Conservation (phyloP, 2,329 filamentous ascomycete species). For the Aspergillus japonicus region DNA sequence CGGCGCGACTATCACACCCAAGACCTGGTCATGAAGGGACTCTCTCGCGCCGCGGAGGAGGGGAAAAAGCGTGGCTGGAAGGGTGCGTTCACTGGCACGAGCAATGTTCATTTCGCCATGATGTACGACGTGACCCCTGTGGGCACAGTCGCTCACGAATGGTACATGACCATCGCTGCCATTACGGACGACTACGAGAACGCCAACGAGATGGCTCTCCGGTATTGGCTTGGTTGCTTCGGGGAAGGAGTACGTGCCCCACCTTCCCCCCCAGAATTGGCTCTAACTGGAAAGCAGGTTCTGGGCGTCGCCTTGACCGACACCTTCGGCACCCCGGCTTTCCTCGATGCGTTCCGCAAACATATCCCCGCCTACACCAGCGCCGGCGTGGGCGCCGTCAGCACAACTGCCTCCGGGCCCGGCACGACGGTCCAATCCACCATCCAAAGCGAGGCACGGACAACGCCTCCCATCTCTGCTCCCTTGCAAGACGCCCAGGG, state of each 20-base stretch:
- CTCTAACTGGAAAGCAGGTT: constrained; percentile 46
- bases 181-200: constrained; percentile 80
- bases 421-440: constrained; percentile 45
- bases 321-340: constrained; percentile 89
- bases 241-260: constrained; percentile 62
- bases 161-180: constrained; percentile 98
- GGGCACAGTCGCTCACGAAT: constrained; percentile 92
- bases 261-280: not conserved
- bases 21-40: constrained; percentile 81
- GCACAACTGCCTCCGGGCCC: constrained; percentile 41
- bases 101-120: constrained; percentile 97
- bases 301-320: constrained; percentile 90
- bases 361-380: constrained; percentile 54
- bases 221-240: constrained; percentile 89
- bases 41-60: constrained; percentile 75
- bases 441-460: constrained; percentile 39
- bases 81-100: constrained; percentile 81
- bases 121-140: constrained; percentile 80
- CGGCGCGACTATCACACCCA: constrained; percentile 94
- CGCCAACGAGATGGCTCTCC: constrained; percentile 79
- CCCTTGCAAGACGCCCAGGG: constrained; percentile 36
- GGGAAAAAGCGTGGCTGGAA: constrained; percentile 62
- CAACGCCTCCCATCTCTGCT: constrained; percentile 46
- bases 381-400: constrained; percentile 40
- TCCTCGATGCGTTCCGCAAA: constrained; percentile 78